Base-by-base conservation (phyloP, 2,329 filamentous ascomycete genomes). In the Exophiala alcalophila region DNA sequence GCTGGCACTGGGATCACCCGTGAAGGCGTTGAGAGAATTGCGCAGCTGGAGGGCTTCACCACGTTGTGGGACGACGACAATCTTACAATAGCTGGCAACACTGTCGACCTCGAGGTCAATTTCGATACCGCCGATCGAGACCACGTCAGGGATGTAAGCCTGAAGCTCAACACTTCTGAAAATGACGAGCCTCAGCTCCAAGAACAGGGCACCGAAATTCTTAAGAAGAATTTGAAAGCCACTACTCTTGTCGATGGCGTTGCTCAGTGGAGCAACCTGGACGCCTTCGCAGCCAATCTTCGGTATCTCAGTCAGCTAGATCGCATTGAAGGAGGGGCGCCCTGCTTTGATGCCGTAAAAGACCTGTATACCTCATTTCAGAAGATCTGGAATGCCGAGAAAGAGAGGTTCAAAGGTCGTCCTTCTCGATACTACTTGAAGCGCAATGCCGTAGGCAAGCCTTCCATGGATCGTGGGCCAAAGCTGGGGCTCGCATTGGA, bases 11-110 rank as follows among this genome's bases (percentile, higher is more conserved):
- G 67, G 2, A 61, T 71, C 19, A 68, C 65, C 36, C 59, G 68
- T 11, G 66, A 70, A 35, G 62, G 65, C 0, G 58, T 71, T 19
- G 66, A 71, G 47, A 59, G 66, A 34, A 39, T 71, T 15, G 65
- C 62, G 15, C 59, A 62, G 35, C 54, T 71, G 2, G 65, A 70
- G 44, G 68, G 66, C 2, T 69, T 71, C 21, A 66, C 69, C 35
- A 68, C 66, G 10, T 65, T 70, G 28, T 70, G 67, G 67, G 66
- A 70, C 47, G 66, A 70, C 11, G 64, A 71, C 28, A 65, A 62
- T 45, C 59, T 71, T 30, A 70, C 61, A 33, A 69, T 71, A 47
- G 68, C 67, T 5, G 68, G 68, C 4, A 52, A 70, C 32, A 65
- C 65, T 40, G 67, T 71, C 21, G 68, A 71, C 38, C 57, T 71